These are phyloP conservation scores for Zizania palustris DNA, from an alignment of 202 grass and related monocot genomes.

Conservation along the genomic window DNA sequence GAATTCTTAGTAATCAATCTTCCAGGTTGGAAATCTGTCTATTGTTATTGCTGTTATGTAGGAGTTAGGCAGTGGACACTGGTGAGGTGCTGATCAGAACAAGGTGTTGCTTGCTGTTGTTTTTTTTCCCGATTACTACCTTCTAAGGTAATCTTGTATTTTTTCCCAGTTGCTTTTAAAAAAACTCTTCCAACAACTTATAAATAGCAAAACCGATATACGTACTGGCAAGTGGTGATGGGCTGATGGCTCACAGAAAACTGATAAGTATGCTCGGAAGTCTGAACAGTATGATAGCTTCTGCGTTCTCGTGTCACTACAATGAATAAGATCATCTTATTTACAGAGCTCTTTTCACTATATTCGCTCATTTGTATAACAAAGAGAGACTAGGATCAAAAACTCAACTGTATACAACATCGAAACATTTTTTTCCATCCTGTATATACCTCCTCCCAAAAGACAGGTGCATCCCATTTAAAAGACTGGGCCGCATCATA, in stretches of 20 bases:
- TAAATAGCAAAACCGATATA: background rate
- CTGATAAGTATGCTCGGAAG: background rate
- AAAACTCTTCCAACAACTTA: background rate
- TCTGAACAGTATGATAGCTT: background rate
- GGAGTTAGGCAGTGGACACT: too few species aligned
- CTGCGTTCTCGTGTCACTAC: background rate
- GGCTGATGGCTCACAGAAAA: background rate
- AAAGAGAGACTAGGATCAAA: background rate
- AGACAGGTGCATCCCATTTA: constrained; percentile 29
- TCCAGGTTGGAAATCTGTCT: too few species aligned
- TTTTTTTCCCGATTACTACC: too few species aligned
- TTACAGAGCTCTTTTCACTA: constrained; percentile 41
- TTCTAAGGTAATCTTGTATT: too few species aligned
- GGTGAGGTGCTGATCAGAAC: too few species aligned
- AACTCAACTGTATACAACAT: constrained; percentile 12
- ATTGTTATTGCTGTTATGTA: too few species aligned
- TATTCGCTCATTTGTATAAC: constrained; percentile 14
- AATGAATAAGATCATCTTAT: constrained; percentile 31
- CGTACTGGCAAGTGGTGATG: too few species aligned
- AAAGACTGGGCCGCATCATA: constrained; percentile 27
- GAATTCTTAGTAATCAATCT: too few species aligned
- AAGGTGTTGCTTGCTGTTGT: too few species aligned
- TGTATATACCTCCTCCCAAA: constrained; percentile 10
- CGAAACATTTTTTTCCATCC: constrained; percentile 18
- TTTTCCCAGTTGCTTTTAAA: too few species aligned